A percentile compares a stretch with the other conserved stretches of the same genome.
phyloP scores from a whole-genome alignment of 352 stramenopile species.

The Globisporangium viniferum region DNA sequence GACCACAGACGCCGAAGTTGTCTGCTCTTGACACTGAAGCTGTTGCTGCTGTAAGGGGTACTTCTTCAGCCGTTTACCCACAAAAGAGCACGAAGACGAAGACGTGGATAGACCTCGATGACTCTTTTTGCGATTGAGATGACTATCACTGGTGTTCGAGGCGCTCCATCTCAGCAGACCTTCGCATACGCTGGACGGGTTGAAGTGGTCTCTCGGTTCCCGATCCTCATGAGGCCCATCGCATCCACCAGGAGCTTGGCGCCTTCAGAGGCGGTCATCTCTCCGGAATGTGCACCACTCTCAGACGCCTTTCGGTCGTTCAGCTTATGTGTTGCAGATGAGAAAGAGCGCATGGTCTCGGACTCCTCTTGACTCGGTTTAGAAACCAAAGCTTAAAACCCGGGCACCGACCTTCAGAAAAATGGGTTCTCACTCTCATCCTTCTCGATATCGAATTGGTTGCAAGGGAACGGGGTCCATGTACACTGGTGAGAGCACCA shows the following conservation, averaged over 20 bases:
- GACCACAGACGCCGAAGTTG: too few species aligned
- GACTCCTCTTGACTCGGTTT: background rate
- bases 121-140: background rate
- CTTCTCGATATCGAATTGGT: background rate
- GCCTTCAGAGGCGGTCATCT: background rate
- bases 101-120: background rate
- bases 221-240: background rate
- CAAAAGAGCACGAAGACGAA: slow-evolving; percentile 11
- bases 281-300: background rate
- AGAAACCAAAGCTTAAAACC: background rate
- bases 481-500: too few species aligned
- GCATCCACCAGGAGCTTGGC: slow-evolving; percentile 11
- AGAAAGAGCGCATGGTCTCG: background rate
- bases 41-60: background rate
- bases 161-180: background rate
- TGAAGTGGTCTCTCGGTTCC: background rate
- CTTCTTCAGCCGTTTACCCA: background rate
- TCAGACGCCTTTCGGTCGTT: background rate
- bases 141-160: background rate
- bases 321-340: background rate
- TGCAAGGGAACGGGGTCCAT: too few species aligned
- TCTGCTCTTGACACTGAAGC: too few species aligned
- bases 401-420: background rate
- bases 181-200: background rate
- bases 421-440: background rate